Conservation (phyloP, 306 rosid species). For the Acacia acuminata region DNA sequence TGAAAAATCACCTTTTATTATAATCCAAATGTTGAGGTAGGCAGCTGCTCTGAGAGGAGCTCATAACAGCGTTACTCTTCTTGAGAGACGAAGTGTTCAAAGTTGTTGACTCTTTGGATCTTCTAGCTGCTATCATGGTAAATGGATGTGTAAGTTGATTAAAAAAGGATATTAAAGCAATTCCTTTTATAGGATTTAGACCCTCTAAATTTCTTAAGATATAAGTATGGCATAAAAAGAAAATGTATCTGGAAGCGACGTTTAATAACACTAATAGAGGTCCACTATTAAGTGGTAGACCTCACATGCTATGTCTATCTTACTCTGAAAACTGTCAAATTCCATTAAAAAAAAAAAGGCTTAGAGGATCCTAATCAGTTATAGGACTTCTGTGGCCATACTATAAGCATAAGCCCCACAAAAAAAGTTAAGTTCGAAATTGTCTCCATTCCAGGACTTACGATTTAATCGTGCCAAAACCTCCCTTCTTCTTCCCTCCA, state of each 20-base stretch:
- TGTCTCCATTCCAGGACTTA: slow-evolving; percentile 33
- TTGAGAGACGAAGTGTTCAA: slow-evolving; percentile 32
- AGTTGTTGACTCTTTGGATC: slow-evolving; percentile 51
- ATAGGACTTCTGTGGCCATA: slow-evolving; percentile 4
- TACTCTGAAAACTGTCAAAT: background rate
- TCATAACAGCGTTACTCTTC: background rate
- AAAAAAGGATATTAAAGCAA: slow-evolving; percentile 10
- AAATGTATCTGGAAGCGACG: background rate
- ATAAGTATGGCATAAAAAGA: background rate
- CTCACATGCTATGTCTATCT: background rate
- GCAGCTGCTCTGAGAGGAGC: slow-evolving; percentile 32
- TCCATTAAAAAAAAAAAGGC: background rate
- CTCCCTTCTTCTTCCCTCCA: slow-evolving; percentile 84
- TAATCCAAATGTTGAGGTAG: slow-evolving; percentile 35
- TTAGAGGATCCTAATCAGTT: background rate
- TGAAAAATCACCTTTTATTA: slow-evolving; percentile 39
- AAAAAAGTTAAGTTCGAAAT: background rate
- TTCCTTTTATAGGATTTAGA: background rate
- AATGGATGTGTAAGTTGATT: slow-evolving; percentile 1
- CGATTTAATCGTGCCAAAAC: slow-evolving; percentile 62
- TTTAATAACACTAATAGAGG: background rate
- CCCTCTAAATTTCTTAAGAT: background rate
- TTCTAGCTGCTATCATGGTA: slow-evolving; percentile 52
- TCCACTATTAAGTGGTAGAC: background rate
- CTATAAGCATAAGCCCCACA: background rate